Percentiles rank a stretch among this genome's conserved stretches.
phyloP scores from a whole-genome alignment of 495 filamentous ascomycete genomes.

The Podospora bellae-mahoneyi region DNA sequence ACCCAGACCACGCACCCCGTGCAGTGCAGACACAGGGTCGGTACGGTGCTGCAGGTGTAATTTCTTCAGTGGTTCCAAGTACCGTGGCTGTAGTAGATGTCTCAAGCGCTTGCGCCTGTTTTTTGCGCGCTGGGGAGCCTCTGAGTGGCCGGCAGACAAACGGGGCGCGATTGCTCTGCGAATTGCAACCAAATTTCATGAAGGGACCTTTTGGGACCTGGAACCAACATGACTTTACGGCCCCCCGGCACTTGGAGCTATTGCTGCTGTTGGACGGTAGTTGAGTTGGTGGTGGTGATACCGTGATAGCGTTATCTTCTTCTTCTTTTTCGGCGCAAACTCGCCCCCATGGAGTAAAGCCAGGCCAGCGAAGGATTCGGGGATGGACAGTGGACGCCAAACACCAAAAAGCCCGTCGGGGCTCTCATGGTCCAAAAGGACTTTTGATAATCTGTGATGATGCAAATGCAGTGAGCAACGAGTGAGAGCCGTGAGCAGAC shows the following conservation, averaged over 20 bases:
- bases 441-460: background rate
- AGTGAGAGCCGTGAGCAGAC: background rate
- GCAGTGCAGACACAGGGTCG: conserved; percentile 1
- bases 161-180: background rate
- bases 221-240: background rate
- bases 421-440: background rate
- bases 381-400: background rate
- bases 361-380: background rate
- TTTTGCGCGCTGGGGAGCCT: background rate
- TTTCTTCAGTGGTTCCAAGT: conserved; percentile 9
- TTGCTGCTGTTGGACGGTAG: background rate
- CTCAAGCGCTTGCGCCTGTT: conserved; percentile 11
- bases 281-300: background rate
- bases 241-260: background rate
- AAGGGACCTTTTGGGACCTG: background rate
- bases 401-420: background rate
- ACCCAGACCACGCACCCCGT: conserved; percentile 5
- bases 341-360: conserved; percentile 2
- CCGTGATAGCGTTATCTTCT: background rate
- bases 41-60: conserved; percentile 8
- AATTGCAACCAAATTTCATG: background rate
- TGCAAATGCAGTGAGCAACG: background rate
- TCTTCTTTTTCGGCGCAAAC: background rate
- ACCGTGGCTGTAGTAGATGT: conserved; percentile 1
- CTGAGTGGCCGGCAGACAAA: conserved; percentile 1